Percentiles rank a stretch among this genome's conserved stretches.
Conservation (phyloP, 306 rosid species). For the Inga oerstediana region DNA sequence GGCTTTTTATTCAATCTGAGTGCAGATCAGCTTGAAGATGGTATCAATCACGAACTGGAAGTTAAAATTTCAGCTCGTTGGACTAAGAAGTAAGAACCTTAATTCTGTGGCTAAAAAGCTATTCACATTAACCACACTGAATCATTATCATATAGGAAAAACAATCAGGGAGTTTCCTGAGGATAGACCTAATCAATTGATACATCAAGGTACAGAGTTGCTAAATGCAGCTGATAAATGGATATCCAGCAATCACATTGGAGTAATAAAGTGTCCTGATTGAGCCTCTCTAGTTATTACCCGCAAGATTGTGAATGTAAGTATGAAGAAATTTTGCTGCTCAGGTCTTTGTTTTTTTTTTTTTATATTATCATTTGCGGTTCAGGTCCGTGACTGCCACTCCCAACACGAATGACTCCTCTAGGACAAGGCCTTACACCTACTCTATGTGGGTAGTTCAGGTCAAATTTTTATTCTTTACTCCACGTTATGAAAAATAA, state of each 20-base stretch:
- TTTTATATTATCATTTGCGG: no score
- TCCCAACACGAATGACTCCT: no score
- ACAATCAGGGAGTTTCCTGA: background rate
- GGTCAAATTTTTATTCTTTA: background rate
- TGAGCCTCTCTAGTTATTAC: background rate
- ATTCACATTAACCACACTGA: background rate
- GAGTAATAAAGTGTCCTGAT: background rate
- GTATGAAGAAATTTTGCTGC: background rate
- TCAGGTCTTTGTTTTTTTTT: background rate
- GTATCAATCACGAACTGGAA: background rate
- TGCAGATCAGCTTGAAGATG: slow-evolving; percentile 10
- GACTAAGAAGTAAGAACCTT: background rate
- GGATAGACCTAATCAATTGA: background rate
- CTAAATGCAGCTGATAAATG: background rate
- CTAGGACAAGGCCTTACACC: no score
- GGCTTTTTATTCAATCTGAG: background rate
- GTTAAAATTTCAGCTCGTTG: background rate
- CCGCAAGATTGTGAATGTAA: background rate
- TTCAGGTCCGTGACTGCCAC: rapidly evolving
- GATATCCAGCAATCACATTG: background rate
- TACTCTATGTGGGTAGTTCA: background rate
- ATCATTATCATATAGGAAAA: background rate
- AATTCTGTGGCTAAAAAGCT: background rate
- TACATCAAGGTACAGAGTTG: background rate
- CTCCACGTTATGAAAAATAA: background rate